These are phyloP conservation scores for Senecio squalidus DNA, from an alignment of 140 eudicot species.

Conservation along the genomic window DNA sequence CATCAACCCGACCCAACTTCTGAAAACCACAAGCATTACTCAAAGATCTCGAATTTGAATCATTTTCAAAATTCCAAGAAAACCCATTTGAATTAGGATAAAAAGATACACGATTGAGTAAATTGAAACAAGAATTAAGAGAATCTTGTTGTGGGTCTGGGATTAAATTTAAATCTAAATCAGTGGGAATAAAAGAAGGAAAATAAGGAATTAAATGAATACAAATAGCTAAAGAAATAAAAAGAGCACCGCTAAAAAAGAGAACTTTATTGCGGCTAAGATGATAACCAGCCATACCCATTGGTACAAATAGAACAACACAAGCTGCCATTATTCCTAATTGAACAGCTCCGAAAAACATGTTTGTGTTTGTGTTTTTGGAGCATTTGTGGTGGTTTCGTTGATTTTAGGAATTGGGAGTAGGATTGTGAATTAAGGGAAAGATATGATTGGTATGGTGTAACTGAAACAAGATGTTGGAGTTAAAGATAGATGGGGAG, in stretches of 20 bases:
- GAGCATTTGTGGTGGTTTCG: not conserved
- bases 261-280: conserved; percentile 92
- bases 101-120: conserved; percentile 41
- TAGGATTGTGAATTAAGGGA: conserved; percentile 2
- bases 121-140: no score
- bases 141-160: conserved; percentile 19
- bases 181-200: conserved; percentile 36
- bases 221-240: conserved; percentile 83
- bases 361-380: no score
- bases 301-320: conserved; percentile 76
- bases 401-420: not conserved
- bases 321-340: conserved; percentile 90
- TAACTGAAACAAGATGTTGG: no score
- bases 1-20: conserved; percentile 59
- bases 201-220: conserved; percentile 88
- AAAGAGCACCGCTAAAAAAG: conserved; percentile 85
- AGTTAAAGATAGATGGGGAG: no score
- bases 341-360: conserved; percentile 91
- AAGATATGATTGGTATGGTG: conserved; percentile 5
- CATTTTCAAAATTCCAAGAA: conserved; percentile 56
- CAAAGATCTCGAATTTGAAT: conserved; percentile 14
- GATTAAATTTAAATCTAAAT: not conserved
- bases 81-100: conserved; percentile 20
- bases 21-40: conserved; percentile 43
- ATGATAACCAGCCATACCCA: conserved; percentile 99